Evolutionary conservation across 768 basidiomycete species (phyloP).

Genomic region (Suillus placidus): DNA sequence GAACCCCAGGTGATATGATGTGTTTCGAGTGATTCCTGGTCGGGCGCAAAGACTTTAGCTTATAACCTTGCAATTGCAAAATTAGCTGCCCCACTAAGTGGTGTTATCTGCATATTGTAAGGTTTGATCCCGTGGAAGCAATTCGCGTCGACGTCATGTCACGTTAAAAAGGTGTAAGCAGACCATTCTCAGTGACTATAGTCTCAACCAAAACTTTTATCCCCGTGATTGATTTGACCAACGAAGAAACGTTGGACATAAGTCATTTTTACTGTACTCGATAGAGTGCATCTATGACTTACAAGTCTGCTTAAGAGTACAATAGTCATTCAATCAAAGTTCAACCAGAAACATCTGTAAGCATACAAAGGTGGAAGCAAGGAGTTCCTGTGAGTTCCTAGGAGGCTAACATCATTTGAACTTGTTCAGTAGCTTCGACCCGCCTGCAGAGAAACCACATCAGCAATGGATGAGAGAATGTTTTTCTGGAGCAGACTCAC

Average conservation of each 20-base stretch:
- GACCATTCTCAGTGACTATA: not conserved
- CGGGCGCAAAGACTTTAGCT: too few relatives aligned
- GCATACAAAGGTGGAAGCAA: not conserved
- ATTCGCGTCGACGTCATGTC: too few relatives aligned
- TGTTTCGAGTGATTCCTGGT: not conserved
- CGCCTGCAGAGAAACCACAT: conserved; percentile 7
- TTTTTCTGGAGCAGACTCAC: conserved; percentile 41
- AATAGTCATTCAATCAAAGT: too few relatives aligned
- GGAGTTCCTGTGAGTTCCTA: not conserved
- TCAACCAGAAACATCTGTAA: not conserved
- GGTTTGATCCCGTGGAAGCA: too few relatives aligned
- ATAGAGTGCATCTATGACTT: not conserved
- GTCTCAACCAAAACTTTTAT: not conserved
- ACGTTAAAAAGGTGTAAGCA: not conserved
- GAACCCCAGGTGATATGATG: not conserved
- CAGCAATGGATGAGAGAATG: conserved; percentile 5
- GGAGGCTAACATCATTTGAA: conserved; percentile 9
- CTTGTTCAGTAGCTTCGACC: conserved; percentile 18
- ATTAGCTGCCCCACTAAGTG: too few relatives aligned
- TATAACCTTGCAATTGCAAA: too few relatives aligned
- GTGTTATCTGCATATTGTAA: too few relatives aligned
- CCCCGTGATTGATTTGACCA: not conserved
- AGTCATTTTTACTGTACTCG: not conserved
- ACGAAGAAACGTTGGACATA: not conserved
- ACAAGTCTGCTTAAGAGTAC: not conserved